These are phyloP conservation scores for Leishmania major DNA, from an alignment of 208 protist species.

Conservation along the genomic window DNA sequence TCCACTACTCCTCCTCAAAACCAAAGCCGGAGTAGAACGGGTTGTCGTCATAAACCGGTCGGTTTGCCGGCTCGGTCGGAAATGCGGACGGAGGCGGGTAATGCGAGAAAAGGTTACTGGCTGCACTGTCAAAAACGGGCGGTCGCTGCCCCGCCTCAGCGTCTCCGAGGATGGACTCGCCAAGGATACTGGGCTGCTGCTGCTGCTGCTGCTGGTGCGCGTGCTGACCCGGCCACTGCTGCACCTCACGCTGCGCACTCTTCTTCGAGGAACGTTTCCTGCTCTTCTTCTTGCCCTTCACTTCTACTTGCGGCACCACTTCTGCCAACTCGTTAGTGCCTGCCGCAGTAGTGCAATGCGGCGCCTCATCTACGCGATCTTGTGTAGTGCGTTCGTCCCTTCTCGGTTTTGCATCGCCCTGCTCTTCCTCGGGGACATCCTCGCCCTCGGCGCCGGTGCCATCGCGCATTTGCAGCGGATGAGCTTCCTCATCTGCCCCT, in stretches of 20 bases:
- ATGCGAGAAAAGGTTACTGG: neutral
- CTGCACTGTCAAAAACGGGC: conserved; percentile 1
- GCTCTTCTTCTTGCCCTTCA: neutral
- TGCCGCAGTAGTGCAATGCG: no score
- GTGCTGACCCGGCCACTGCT: neutral
- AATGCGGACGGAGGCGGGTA: neutral
- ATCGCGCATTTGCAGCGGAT: neutral
- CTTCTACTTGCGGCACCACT: neutral
- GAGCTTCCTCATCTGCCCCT: neutral
- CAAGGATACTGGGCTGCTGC: conserved; percentile 9
- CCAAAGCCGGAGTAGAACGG: conserved; percentile 48
- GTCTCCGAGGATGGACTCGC: neutral
- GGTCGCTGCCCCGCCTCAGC: neutral
- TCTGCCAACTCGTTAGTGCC: neutral
- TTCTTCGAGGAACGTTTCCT: neutral
- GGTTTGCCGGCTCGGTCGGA: neutral
- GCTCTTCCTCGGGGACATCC: conserved; percentile 5
- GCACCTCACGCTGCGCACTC: neutral
- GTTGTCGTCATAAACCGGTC: conserved; percentile 25
- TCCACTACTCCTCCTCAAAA: conserved; percentile 34
- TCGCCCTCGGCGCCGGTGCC: neutral
- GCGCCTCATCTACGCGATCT: conserved; percentile 2
- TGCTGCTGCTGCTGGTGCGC: neutral
- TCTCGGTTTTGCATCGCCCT: conserved; percentile 12
- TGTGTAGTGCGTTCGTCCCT: conserved; percentile 17